Evolutionary conservation across 768 basidiomycete species (phyloP).

Genomic region (Calocybe cyanea): DNA sequence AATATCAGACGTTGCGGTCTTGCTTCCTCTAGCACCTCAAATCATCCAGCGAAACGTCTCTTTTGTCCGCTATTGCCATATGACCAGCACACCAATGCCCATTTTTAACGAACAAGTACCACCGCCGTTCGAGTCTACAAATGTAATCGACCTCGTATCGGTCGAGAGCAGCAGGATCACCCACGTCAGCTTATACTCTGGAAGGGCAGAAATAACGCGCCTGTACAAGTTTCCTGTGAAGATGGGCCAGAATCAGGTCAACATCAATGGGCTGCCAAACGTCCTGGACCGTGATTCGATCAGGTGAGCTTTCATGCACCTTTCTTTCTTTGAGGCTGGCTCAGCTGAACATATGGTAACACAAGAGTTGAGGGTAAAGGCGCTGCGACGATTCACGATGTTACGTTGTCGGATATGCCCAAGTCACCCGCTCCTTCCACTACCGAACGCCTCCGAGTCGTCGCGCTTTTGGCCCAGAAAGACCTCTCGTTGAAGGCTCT

Average conservation of each 20-base stretch:
- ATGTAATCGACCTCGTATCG: constrained; percentile 22
- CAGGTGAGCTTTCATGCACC: constrained; percentile 18
- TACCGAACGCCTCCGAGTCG: constrained; percentile 16
- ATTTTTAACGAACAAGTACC: constrained; percentile 2
- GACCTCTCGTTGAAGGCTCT: constrained; percentile 18
- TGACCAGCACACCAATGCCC: too few relatives aligned
- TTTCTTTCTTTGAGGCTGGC: neutral
- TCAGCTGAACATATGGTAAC: neutral
- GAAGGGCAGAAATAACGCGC: constrained; percentile 32
- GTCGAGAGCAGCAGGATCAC: constrained; percentile 27
- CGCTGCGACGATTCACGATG: constrained; percentile 32
- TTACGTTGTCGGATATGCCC: constrained; percentile 22
- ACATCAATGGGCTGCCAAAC: constrained; percentile 28
- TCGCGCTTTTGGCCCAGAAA: constrained; percentile 15
- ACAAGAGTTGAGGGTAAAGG: constrained; percentile 33
- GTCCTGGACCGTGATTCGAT: constrained; percentile 26
- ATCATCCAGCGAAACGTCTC: too few relatives aligned
- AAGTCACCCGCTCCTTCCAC: constrained; percentile 11
- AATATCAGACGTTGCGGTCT: too few relatives aligned
- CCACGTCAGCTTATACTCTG: constrained; percentile 31
- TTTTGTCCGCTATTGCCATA: too few relatives aligned
- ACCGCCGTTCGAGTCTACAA: constrained; percentile 13
- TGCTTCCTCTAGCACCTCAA: too few relatives aligned
- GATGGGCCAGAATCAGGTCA: constrained; percentile 30
- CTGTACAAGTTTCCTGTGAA: constrained; percentile 27